These are phyloP conservation scores for Cladophialophora bantiana DNA, from an alignment of 2,329 filamentous ascomycete genomes.

Conservation along the genomic window DNA sequence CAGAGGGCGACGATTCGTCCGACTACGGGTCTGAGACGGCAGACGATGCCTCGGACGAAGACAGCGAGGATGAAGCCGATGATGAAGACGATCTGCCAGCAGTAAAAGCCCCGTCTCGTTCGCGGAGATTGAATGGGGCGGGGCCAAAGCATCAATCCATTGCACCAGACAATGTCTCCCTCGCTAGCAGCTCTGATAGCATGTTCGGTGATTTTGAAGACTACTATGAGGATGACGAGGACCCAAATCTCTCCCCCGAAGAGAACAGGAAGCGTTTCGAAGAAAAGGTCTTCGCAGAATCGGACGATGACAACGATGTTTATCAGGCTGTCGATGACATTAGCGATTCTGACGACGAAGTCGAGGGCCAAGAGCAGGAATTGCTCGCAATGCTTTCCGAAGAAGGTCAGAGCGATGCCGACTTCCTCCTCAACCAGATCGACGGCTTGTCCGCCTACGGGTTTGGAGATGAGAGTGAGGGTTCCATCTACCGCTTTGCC, in stretches of 20 bases:
- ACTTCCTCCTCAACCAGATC: constrained; percentile 40
- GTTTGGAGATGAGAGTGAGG: constrained; percentile 45
- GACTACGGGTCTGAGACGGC: constrained; percentile 30
- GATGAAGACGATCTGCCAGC: constrained; percentile 54
- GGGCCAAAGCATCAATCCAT: constrained; percentile 45
- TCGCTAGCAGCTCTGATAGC: constrained; percentile 34
- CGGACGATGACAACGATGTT: constrained; percentile 47
- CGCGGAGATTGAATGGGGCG: constrained; percentile 49
- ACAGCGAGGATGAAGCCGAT: constrained; percentile 49
- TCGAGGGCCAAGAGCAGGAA: constrained; percentile 62
- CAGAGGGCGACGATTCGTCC: constrained; percentile 28
- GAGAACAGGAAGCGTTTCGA: constrained; percentile 38
- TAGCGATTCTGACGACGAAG: constrained; percentile 79
- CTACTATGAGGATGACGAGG: constrained; percentile 34
- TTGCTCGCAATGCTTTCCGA: constrained; percentile 40
- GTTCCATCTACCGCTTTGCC: constrained; percentile 40
- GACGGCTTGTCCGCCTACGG: constrained; percentile 41
- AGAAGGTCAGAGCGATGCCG: constrained; percentile 45
- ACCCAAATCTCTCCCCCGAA: constrained; percentile 33
- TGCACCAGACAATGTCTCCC: constrained; percentile 25
- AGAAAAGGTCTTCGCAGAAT: constrained; percentile 36
- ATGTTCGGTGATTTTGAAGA: constrained; percentile 34
- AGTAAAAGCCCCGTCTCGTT: constrained; percentile 53
- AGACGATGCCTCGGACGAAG: constrained; percentile 42
- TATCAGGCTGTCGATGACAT: constrained; percentile 82